These are phyloP conservation scores for Rhodofomes roseus DNA, from an alignment of 1,284 basidiomycete genomes.

Conservation along the genomic window DNA sequence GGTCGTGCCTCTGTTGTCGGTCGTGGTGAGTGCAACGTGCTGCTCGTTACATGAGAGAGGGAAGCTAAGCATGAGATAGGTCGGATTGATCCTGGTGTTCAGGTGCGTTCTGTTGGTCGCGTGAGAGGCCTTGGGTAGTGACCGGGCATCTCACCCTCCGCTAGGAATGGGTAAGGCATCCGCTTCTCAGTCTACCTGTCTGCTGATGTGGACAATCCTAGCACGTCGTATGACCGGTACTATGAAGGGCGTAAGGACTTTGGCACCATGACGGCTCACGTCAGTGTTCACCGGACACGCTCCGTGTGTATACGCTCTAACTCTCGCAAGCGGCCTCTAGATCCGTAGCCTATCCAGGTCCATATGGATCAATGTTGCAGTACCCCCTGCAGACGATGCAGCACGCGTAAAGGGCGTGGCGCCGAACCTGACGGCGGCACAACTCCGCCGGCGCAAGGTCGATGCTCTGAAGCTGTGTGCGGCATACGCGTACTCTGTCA, in stretches of 20 bases:
- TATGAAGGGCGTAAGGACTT: conserved; percentile 88
- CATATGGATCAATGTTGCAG: conserved; percentile 77
- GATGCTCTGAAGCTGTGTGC: conserved; percentile 67
- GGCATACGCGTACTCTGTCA: conserved; percentile 66
- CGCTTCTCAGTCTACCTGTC: not conserved
- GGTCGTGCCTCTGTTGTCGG: conserved; percentile 81
- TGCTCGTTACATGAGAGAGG: not conserved
- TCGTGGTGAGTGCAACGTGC: conserved; percentile 64
- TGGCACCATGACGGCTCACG: conserved; percentile 56
- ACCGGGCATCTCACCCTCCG: not conserved
- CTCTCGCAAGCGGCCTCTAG: conserved; percentile 23
- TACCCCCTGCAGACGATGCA: conserved; percentile 51
- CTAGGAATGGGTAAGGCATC: conserved; percentile 29
- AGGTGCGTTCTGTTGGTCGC: conserved; percentile 40
- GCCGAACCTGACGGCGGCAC: conserved; percentile 43
- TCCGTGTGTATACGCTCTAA: not conserved
- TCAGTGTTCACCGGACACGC: conserved; percentile 30
- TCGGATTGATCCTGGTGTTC: conserved; percentile 76
- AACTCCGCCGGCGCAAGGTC: conserved; percentile 69
- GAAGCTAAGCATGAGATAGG: conserved; percentile 33
- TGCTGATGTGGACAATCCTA: conserved; percentile 32
- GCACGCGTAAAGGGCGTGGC: conserved; percentile 48
- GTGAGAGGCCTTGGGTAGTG: not conserved
- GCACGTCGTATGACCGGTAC: conserved; percentile 77
- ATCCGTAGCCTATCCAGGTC: conserved; percentile 61